phyloP scores from a whole-genome alignment of 2,329 filamentous ascomycete species.

The Cryphonectria radicalis region DNA sequence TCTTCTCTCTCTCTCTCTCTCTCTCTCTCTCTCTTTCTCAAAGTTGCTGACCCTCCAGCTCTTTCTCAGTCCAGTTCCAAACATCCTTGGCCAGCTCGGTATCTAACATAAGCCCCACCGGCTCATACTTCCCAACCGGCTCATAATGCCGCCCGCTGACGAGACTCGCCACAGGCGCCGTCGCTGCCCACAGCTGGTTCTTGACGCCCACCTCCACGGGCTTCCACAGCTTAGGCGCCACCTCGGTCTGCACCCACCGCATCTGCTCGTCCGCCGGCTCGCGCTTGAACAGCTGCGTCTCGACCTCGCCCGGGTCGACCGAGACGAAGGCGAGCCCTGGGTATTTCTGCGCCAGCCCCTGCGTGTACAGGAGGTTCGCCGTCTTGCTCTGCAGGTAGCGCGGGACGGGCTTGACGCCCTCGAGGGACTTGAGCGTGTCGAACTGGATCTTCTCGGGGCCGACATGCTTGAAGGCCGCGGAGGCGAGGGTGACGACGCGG shows the following conservation, averaged over 20 bases:
- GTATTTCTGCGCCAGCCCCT: slow-evolving; percentile 35
- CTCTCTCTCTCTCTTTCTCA: not conserved
- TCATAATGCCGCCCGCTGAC: slow-evolving; percentile 33
- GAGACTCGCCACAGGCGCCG: slow-evolving; percentile 34
- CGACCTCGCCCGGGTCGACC: slow-evolving; percentile 38
- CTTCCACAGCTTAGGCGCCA: slow-evolving; percentile 30
- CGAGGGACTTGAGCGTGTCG: slow-evolving; percentile 36
- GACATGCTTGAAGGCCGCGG: slow-evolving; percentile 32
- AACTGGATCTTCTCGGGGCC: slow-evolving; percentile 36
- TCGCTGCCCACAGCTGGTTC: slow-evolving; percentile 27
- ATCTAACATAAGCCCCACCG: slow-evolving; percentile 21
- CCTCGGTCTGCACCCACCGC: slow-evolving; percentile 8
- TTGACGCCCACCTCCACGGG: slow-evolving; percentile 30
- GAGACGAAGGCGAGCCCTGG: slow-evolving; percentile 32
- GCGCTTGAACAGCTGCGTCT: slow-evolving; percentile 34
- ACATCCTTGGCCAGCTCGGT: slow-evolving; percentile 37
- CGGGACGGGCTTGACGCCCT: slow-evolving; percentile 30
- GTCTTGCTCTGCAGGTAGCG: slow-evolving; percentile 41
- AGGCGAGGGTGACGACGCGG: slow-evolving; percentile 39
- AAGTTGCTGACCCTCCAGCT: slow-evolving; percentile 32
- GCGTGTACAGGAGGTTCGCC: slow-evolving; percentile 38
- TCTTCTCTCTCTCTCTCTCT: too few species aligned
- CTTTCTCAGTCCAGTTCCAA: slow-evolving; percentile 44
- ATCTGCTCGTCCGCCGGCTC: slow-evolving; percentile 1
- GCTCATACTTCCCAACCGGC: slow-evolving; percentile 2